phyloP scores from a whole-genome alignment of 352 stramenopile genomes.

The Phytophthora aleatoria region DNA sequence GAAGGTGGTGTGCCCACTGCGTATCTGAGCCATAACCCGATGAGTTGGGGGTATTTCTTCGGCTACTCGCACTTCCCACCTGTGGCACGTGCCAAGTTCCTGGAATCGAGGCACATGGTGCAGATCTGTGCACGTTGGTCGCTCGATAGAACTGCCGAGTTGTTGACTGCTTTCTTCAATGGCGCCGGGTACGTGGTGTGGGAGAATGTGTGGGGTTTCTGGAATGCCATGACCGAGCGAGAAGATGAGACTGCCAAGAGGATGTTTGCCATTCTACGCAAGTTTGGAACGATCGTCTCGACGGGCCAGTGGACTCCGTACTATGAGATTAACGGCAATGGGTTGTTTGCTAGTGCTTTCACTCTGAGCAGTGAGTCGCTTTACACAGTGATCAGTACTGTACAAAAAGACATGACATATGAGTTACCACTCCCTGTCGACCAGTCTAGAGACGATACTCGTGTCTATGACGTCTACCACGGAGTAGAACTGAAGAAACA shows the following conservation, averaged over 20 bases:
- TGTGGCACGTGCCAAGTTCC: constrained; percentile 75
- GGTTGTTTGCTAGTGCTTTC: constrained; percentile 59
- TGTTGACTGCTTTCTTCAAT: constrained; percentile 86
- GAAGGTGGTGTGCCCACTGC: constrained; percentile 75
- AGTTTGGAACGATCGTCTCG: constrained; percentile 53
- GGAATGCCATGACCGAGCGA: constrained; percentile 77
- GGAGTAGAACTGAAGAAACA: constrained; percentile 46
- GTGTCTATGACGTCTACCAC: constrained; percentile 70
- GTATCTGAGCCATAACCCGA: constrained; percentile 67
- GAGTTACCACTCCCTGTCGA: constrained; percentile 39
- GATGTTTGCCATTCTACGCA: constrained; percentile 66
- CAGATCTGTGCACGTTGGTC: constrained; percentile 86
- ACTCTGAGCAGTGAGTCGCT: constrained; percentile 38
- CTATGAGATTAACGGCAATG: constrained; percentile 40
- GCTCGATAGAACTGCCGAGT: constrained; percentile 59
- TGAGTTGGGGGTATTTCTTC: constrained; percentile 85
- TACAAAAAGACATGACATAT: constrained; percentile 33
- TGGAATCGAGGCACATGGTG: constrained; percentile 83
- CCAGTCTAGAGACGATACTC: constrained; percentile 24
- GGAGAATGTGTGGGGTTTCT: constrained; percentile 92
- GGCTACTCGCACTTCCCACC: constrained; percentile 72
- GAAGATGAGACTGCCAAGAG: constrained; percentile 69
- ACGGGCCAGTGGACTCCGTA: constrained; percentile 62
- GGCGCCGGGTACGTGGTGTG: constrained; percentile 86
- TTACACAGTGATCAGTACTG: constrained; percentile 69